Conservation (phyloP, 768 basidiomycete species). For the Boletus subparvulus region DNA sequence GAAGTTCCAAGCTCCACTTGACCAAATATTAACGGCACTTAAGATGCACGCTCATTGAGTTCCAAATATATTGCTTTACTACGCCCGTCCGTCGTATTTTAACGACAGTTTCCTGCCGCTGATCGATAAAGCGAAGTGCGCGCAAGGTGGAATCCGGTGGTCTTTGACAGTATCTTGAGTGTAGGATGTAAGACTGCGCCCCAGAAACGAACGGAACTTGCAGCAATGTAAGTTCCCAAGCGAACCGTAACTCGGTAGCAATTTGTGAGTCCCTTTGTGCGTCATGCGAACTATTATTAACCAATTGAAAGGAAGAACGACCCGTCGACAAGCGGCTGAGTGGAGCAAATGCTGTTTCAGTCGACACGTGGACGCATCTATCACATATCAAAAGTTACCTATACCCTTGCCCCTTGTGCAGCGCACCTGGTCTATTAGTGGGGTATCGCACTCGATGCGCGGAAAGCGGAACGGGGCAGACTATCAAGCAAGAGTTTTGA, state of each 20-base stretch:
- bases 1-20: conserved; percentile 14
- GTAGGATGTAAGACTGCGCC: neutral
- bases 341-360: conserved; percentile 27
- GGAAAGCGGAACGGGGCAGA: neutral
- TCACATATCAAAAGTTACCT: neutral
- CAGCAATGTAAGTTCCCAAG: neutral
- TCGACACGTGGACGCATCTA: conserved; percentile 4
- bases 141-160: neutral
- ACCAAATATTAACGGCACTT: neutral
- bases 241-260: neutral
- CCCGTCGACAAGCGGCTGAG: conserved; percentile 11
- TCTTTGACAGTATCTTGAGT: neutral
- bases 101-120: neutral
- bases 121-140: neutral
- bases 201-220: neutral
- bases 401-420: neutral
- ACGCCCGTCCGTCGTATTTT: neutral
- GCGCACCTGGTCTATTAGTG: neutral
- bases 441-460: neutral
- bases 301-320: conserved; percentile 4
- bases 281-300: neutral
- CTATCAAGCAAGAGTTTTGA: neutral
- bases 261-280: neutral
- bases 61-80: conserved; percentile 1
- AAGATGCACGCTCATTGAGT: neutral